Evolutionary conservation across 2,329 filamentous ascomycete species (phyloP).

Genomic region (Microdochium bolleyi): DNA sequence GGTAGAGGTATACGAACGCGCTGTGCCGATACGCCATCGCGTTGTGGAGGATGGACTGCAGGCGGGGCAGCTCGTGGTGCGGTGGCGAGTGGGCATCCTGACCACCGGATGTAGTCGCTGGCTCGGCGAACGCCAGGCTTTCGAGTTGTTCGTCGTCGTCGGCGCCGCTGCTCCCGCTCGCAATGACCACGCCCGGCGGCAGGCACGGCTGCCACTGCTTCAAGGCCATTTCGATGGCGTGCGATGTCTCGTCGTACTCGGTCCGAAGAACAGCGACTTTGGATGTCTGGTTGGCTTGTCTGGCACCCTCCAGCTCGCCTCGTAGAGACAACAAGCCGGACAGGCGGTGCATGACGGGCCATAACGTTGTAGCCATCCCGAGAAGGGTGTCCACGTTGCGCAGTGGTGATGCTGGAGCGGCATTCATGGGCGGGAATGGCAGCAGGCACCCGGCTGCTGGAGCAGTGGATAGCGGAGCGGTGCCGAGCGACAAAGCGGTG

Average conservation of each 20-base stretch:
- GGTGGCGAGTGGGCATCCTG: conserved; percentile 8
- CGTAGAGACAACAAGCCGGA: conserved; percentile 47
- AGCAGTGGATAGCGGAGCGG: conserved; percentile 43
- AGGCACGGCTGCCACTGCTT: conserved; percentile 46
- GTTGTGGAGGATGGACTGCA: conserved; percentile 49
- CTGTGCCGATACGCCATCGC: conserved; percentile 54
- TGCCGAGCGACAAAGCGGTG: conserved; percentile 52
- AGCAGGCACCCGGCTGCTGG: conserved; percentile 37
- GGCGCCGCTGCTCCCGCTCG: conserved; percentile 10
- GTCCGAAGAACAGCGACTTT: conserved; percentile 39
- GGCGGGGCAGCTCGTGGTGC: conserved; percentile 27
- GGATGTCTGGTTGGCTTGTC: conserved; percentile 28
- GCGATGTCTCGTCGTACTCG: conserved; percentile 41
- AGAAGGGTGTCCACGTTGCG: conserved; percentile 50
- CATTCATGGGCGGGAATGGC: conserved; percentile 37
- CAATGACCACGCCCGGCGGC: conserved; percentile 27
- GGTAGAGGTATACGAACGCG: conserved; percentile 49
- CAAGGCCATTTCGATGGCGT: conserved; percentile 47
- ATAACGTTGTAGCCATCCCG: conserved; percentile 53
- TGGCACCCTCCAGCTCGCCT: conserved; percentile 38
- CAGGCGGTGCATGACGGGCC: conserved; percentile 55
- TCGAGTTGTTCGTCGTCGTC: not conserved
- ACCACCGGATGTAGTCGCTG: conserved; percentile 2
- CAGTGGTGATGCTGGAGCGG: conserved; percentile 33
- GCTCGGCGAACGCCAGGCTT: not conserved